phyloP scores from a whole-genome alignment of 768 basidiomycete genomes.

The Cystofilobasidium macerans region DNA sequence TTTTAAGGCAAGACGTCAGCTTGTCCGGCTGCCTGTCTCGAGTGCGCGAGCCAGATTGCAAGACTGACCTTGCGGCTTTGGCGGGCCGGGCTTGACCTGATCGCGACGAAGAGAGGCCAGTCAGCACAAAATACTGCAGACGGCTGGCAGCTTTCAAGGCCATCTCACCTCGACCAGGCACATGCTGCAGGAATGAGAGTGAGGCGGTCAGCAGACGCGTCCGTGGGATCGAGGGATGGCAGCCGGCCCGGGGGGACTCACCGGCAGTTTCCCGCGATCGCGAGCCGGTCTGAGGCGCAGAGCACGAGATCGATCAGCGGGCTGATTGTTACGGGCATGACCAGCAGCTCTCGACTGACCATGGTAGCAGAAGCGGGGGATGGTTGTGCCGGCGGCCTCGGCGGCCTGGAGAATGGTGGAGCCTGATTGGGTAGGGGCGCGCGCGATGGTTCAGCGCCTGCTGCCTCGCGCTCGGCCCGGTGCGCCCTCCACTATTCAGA shows the following conservation, averaged over 20 bases:
- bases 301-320: slow-evolving; percentile 46
- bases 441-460: slow-evolving; percentile 4
- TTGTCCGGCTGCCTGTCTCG: neutral
- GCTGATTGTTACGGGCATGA: neutral
- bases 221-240: slow-evolving; percentile 15
- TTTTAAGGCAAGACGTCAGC: slow-evolving; percentile 14
- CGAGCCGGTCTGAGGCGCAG: slow-evolving; percentile 61
- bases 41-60: neutral
- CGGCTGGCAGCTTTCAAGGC: neutral
- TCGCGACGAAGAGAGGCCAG: no score
- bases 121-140: neutral
- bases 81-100: slow-evolving; percentile 44
- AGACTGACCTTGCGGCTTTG: slow-evolving; percentile 63
- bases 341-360: slow-evolving; percentile 7
- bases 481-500: no score
- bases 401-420: slow-evolving; percentile 31
- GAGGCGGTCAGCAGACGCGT: no score
- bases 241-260: slow-evolving; percentile 39
- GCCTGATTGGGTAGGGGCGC: slow-evolving; percentile 8
- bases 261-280: slow-evolving; percentile 97
- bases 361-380: slow-evolving; percentile 36
- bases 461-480: no score
- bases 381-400: slow-evolving; percentile 34
- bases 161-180: slow-evolving; percentile 74
- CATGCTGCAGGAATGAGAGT: slow-evolving; percentile 51